phyloP scores from a whole-genome alignment of 371 early-diverging fungal species.

The Mortierella sp. region DNA sequence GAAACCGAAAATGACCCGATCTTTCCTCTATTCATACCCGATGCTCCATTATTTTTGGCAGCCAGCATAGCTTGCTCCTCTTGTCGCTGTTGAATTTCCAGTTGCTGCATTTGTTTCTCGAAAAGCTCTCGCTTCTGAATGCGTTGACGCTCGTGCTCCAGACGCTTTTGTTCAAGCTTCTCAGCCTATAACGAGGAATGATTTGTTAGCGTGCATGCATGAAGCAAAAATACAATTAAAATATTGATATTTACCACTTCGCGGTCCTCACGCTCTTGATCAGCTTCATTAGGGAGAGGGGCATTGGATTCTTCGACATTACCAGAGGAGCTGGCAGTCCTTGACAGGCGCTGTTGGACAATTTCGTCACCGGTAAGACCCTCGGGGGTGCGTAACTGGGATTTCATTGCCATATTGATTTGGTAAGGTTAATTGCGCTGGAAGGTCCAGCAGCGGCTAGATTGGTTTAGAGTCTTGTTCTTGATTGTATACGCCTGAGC shows the following conservation, averaged over 20 bases:
- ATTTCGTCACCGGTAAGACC: slow-evolving; percentile 32
- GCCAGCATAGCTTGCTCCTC: slow-evolving; percentile 57
- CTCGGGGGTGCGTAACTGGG: slow-evolving; percentile 35
- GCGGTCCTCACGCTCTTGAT: slow-evolving; percentile 41
- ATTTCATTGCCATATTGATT: slow-evolving; percentile 39
- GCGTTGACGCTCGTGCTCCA: slow-evolving; percentile 59
- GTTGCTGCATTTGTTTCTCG: slow-evolving; percentile 60
- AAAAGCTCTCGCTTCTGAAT: slow-evolving; percentile 55
- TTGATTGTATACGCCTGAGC: neutral
- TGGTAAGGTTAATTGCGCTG: neutral
- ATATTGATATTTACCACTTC: slow-evolving; percentile 32
- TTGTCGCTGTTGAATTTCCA: slow-evolving; percentile 56
- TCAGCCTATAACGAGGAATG: slow-evolving; percentile 33
- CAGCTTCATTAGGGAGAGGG: slow-evolving; percentile 15
- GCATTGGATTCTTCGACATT: neutral
- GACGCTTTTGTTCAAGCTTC: slow-evolving; percentile 57
- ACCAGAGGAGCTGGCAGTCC: slow-evolving; percentile 20
- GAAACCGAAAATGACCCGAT: too few species aligned
- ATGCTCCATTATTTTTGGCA: slow-evolving; percentile 33
- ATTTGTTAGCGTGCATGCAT: neutral
- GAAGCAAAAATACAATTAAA: neutral
- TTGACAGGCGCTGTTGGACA: slow-evolving; percentile 28
- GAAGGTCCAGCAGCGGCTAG: slow-evolving; percentile 1
- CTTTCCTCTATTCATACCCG: neutral
- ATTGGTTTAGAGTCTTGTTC: neutral